Conservation (phyloP, 352 stramenopile species). For the Globisporangium mamillatum region DNA sequence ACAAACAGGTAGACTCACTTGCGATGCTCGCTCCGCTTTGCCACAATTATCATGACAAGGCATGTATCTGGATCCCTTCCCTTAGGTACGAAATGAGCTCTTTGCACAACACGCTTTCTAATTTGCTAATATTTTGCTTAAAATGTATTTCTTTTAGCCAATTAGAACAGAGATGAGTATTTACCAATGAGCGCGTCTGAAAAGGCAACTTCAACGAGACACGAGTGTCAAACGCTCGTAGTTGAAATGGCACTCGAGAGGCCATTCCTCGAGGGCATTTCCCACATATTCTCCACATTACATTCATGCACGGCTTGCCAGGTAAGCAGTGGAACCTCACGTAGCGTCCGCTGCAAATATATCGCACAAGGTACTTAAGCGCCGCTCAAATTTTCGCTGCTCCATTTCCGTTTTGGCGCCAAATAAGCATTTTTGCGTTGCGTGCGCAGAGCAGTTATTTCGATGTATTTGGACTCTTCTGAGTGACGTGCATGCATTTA, state of each 20-base stretch:
- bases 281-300: no score
- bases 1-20: not conserved
- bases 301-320: no score
- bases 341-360: not conserved
- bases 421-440: not conserved
- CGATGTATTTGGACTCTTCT: no score
- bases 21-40: not conserved
- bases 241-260: no score
- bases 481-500: no score
- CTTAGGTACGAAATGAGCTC: conserved; percentile 5
- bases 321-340: no score
- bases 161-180: not conserved
- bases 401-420: not conserved
- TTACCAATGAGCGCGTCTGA: not conserved
- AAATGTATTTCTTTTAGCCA: not conserved
- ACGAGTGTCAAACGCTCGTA: not conserved
- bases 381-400: no score
- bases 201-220: conserved; percentile 5
- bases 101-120: not conserved
- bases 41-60: not conserved
- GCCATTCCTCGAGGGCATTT: no score
- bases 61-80: not conserved
- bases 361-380: no score
- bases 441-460: not conserved
- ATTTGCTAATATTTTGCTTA: not conserved